A percentile compares a stretch with the other conserved stretches of the same genome.
These are phyloP conservation scores for Tripterygium wilfordii DNA, from an alignment of 177 flowering plant genomes.

Conservation along the genomic window DNA sequence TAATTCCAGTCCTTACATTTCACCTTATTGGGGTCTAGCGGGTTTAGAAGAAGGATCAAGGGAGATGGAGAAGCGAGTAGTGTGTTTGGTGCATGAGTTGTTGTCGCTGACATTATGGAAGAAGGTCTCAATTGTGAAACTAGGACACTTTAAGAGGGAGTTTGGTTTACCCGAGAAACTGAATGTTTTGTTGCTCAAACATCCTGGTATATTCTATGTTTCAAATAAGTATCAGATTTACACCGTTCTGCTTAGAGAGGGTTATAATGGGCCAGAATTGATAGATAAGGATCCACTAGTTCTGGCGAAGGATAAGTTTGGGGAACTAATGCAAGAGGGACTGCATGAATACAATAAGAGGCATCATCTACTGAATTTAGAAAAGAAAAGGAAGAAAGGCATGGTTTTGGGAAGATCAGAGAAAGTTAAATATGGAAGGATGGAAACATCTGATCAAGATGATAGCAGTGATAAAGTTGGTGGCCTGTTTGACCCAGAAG, in stretches of 20 bases:
- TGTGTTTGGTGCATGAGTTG: conserved; percentile 80
- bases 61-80: conserved; percentile 79
- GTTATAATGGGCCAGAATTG: conserved; percentile 62
- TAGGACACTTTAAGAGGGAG: conserved; percentile 79
- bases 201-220: conserved; percentile 92
- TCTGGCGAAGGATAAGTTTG: conserved; percentile 83
- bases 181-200: conserved; percentile 62
- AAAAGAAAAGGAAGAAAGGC: conserved; percentile 62
- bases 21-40: conserved; percentile 52
- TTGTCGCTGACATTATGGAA: conserved; percentile 87
- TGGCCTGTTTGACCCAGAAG: conserved; percentile 64
- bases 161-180: conserved; percentile 66
- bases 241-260: conserved; percentile 88
- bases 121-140: conserved; percentile 72
- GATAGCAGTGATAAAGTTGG: conserved; percentile 31
- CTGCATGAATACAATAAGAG: conserved; percentile 73
- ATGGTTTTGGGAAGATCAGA: conserved; percentile 19
- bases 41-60: conserved; percentile 56
- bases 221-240: conserved; percentile 78
- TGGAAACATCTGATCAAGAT: conserved; percentile 37
- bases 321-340: conserved; percentile 92
- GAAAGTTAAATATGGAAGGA: conserved; percentile 17
- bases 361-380: conserved; percentile 49
- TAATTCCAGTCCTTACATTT: conserved; percentile 70
- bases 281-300: conserved; percentile 86